Base-by-base conservation (phyloP, 1,284 basidiomycete genomes). In the Cutaneotrichosporon cutaneum region DNA sequence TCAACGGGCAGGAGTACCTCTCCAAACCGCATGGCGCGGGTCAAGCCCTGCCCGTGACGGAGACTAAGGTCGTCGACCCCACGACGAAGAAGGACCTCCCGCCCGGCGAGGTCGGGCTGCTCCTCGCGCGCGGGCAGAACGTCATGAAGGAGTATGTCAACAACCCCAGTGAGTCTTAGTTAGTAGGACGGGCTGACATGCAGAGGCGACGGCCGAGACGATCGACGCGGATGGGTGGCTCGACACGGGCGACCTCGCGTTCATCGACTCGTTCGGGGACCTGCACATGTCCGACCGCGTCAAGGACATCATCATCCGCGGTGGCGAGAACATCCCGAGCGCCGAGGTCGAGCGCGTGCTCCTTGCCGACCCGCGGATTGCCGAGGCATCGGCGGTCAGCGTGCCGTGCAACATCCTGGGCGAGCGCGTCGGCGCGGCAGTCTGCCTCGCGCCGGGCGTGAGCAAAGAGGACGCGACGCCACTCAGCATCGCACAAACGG, bases 301-400 rank as follows among this genome's bases (percentile, higher is more conserved):
- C 11, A 65, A 65, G 42, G 76, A 77, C 61, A 69, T 77, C 47
- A 77, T 77, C 50, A 75, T 77, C 32, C 73, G 76, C 1, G 76
- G 76, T 22, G 76, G 76, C 0, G 76, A 77, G 62, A 77, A 77
- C 24, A 58, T 65, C 44, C 72, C 73, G 0, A 74, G 72, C 4
- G 61, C 69, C 4, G 73, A 75, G 45, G 70, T 77, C 13, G 76
- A 77, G 64, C 74, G 75, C 58, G 76, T 71, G 13, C 54, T 77
- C 16, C 72, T 68, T 35, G 61, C 67, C 22, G 68, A 74, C 53
- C 59, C 67, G n/a, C 61, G 68, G 14, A 64, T 77, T 5, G 59
- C 63, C 2, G 75, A 77, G 63, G 74, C 69, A 11, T 70, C 68
- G 10, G 76, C 73, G n/a, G 64, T 77, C 4, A 65, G 72, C 2